Conservation (phyloP, 192 early-diverging fungal species). For the Linnemannia hyalina region DNA sequence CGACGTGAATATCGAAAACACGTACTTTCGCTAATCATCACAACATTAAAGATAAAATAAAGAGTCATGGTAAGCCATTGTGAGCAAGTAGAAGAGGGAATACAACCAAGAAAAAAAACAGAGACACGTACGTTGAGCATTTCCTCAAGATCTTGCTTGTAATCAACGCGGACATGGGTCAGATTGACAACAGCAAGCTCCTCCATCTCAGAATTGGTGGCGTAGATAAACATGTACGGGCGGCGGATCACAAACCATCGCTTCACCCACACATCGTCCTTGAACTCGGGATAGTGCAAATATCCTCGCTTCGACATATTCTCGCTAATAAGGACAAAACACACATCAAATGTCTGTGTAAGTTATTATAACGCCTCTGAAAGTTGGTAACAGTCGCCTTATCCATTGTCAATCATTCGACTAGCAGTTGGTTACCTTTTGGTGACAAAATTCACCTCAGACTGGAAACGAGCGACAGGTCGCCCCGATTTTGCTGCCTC, state of each 20-base stretch:
- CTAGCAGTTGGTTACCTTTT: conserved; percentile 21
- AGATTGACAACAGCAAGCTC: conserved; percentile 85
- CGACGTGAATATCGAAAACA: conserved; percentile 80
- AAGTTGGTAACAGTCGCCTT: neutral
- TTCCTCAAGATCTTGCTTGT: conserved; percentile 67
- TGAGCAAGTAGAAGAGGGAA: neutral
- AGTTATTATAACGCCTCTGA: neutral
- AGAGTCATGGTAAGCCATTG: neutral
- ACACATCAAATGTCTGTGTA: neutral
- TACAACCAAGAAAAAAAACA: conserved; percentile 13
- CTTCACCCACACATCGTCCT: conserved; percentile 77
- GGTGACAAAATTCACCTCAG: conserved; percentile 35
- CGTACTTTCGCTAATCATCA: conserved; percentile 62
- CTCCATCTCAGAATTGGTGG: conserved; percentile 69
- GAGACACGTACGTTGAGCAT: conserved; percentile 66
- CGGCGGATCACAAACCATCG: conserved; percentile 85
- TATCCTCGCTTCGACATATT: conserved; percentile 66
- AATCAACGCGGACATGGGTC: conserved; percentile 72
- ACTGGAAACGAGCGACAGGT: conserved; percentile 20
- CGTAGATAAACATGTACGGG: conserved; percentile 87
- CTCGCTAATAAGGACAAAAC: conserved; percentile 52
- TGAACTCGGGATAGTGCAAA: conserved; percentile 65
- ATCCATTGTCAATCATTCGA: no score
- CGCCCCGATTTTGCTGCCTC: neutral
- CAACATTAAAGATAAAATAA: conserved; percentile 2